Percentiles rank a stretch among this genome's conserved stretches.
Conservation (phyloP, 495 filamentous ascomycete species). For the Trichoderma asperelloides region DNA sequence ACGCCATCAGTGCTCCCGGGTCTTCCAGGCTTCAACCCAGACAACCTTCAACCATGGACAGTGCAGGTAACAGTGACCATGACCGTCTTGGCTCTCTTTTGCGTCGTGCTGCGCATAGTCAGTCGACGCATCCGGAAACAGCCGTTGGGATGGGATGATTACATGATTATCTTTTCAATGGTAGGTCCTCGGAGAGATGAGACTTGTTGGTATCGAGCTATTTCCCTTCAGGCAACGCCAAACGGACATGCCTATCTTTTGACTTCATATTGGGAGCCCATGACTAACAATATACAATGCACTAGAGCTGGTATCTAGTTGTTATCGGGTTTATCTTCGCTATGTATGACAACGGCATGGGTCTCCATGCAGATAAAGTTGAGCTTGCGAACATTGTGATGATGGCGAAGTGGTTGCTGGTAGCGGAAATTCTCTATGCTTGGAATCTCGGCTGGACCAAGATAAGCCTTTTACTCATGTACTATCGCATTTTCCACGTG, state of each 20-base stretch:
- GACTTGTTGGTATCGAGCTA: not conserved
- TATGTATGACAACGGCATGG: conserved; percentile 26
- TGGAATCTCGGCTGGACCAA: conserved; percentile 30
- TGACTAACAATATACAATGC: not conserved
- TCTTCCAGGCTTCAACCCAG: conserved; percentile 12
- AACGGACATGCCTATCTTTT: not conserved
- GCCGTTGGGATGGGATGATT: conserved; percentile 34
- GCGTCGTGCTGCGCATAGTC: conserved; percentile 26
- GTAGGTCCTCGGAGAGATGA: conserved; percentile 15
- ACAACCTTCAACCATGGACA: conserved; percentile 30
- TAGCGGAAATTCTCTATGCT: conserved; percentile 30
- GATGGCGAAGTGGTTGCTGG: conserved; percentile 28
- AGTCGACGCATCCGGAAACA: conserved; percentile 23
- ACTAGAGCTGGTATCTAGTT: conserved; percentile 25
- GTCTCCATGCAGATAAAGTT: conserved; percentile 23
- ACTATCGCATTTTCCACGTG: conserved; percentile 31
- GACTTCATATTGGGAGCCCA: not conserved
- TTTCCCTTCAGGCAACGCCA: not conserved
- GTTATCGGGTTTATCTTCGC: conserved; percentile 27
- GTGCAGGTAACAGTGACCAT: conserved; percentile 22
- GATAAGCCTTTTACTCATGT: conserved; percentile 29
- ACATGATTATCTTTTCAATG: conserved; percentile 30
- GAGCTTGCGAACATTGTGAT: conserved; percentile 18
- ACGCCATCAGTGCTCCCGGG: conserved; percentile 5
- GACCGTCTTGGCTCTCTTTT: conserved; percentile 13